Evolutionary conservation across 129 eudicot species (phyloP).

Genomic region (Centrapalus pauciflorus): DNA sequence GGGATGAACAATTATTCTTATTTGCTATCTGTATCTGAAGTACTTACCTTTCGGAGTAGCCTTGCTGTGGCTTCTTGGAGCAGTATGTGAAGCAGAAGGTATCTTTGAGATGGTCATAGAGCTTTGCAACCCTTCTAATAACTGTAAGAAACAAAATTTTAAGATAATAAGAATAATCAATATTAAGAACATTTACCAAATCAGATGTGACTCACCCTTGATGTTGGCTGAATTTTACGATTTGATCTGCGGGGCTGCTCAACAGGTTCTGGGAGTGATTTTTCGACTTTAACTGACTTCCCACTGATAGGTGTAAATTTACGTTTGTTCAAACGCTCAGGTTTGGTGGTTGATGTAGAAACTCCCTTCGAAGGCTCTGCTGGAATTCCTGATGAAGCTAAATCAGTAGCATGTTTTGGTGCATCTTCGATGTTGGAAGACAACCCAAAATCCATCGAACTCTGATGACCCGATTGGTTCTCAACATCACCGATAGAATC

Average conservation of each 20-base stretch:
- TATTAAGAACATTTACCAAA: not conserved
- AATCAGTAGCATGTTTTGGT: constrained; percentile 26
- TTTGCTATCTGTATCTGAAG: not conserved
- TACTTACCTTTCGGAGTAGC: constrained; percentile 44
- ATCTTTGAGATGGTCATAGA: constrained; percentile 58
- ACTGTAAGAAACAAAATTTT: constrained; percentile 29
- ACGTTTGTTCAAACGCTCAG: constrained; percentile 48
- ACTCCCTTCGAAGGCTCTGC: constrained; percentile 29
- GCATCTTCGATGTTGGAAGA: constrained; percentile 39
- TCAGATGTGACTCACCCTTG: constrained; percentile 47
- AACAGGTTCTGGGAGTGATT: constrained; percentile 23
- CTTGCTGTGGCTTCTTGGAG: constrained; percentile 43
- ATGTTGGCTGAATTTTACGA: constrained; percentile 92
- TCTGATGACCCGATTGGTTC: constrained; percentile 31
- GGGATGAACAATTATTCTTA: not conserved
- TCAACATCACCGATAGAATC: constrained; percentile 36
- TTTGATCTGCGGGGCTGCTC: constrained; percentile 85
- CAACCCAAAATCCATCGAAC: constrained; percentile 25
- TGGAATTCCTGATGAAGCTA: constrained; percentile 33
- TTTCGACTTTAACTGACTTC: constrained; percentile 36
- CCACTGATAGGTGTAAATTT: constrained; percentile 37
- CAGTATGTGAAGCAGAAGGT: constrained; percentile 57
- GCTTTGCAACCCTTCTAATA: constrained; percentile 89
- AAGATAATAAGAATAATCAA: not conserved
- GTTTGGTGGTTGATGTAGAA: constrained; percentile 21